Percentiles rank a stretch among this genome's conserved stretches.
These are phyloP conservation scores for Fraxinus floribunda DNA, from an alignment of 305 asterid species.

Conservation along the genomic window DNA sequence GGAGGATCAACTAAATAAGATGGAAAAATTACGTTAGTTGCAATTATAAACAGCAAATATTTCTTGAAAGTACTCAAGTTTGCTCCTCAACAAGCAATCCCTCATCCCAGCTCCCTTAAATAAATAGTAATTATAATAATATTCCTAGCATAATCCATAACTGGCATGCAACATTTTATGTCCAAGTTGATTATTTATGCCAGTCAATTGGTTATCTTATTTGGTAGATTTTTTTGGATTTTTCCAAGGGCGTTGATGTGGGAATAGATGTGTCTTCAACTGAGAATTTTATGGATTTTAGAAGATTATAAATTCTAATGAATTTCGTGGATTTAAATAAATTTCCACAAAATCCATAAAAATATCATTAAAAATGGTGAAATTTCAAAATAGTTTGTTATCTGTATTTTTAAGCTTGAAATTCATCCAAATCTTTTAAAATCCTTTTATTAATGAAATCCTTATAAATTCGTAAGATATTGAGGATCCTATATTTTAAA, in stretches of 20 bases:
- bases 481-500: background rate
- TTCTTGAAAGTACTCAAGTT: background rate
- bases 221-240: background rate
- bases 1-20: background rate
- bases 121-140: background rate
- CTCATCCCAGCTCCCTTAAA: background rate
- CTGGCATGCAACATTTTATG: background rate
- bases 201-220: background rate
- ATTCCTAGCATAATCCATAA: background rate
- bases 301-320: background rate
- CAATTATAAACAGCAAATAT: background rate
- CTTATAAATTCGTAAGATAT: background rate
- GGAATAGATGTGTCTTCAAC: background rate
- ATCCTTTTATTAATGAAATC: background rate
- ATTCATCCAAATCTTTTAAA: background rate
- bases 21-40: background rate
- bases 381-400: too few species aligned
- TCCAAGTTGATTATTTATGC: background rate
- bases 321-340: background rate
- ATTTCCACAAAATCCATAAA: background rate
- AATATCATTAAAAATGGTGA: background rate
- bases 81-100: slow-evolving; percentile 1
- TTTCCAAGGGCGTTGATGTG: background rate
- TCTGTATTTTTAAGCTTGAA: background rate
- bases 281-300: background rate